Evolutionary conservation across 495 filamentous ascomycete genomes (phyloP), one percentile per base, ranked within the genome.

Genomic region (Penicillium argentinense): DNA sequence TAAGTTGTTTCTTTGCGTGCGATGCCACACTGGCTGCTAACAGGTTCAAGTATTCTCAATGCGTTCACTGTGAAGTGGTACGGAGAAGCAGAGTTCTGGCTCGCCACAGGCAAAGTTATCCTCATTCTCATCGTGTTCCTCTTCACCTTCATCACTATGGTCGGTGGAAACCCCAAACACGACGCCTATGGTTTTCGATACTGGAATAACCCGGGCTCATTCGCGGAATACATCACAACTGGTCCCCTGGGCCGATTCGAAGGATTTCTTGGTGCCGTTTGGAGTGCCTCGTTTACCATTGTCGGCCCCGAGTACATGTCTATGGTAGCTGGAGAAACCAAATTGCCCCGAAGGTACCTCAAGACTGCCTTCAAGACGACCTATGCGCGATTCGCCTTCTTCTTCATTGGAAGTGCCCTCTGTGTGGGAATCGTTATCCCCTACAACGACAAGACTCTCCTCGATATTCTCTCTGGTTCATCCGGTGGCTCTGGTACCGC

Each of bases 311-410:
- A 91, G 47, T 91, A 90, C 60, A 80, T 91, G 33, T 76, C 80
- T 41, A 89, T 91, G 82, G 80, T 85, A 0, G 86, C 87, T 4
- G 88, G 85, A 25, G 88, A 93, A 57, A 77, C 86, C 3, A 77
- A 85, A 52, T 84, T 85, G 45, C 87, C 88, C 6, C 75, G 88
- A 4, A 45, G 38, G 8, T 56, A 56, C 17, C 39, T 72, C 13
- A 58, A 54, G 36, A 76, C 74, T 37, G 87, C 87, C 8, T 89
- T 81, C 66, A 88, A 87, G 37, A 81, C 81, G 5, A 82, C 87
- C 5, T 87, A 86, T 57, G 83, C 80, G 61, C 81, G 88, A 7
- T 76, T 92, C 26, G 80, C 74, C 1, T 54, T 79, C 17, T 91
- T 92, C 64, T 92, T 89, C 64, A 78, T 91, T 11, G 74, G 85